Evolutionary conservation across 1,284 basidiomycete genomes (phyloP).

Genomic region (Trichosporon faecale): DNA sequence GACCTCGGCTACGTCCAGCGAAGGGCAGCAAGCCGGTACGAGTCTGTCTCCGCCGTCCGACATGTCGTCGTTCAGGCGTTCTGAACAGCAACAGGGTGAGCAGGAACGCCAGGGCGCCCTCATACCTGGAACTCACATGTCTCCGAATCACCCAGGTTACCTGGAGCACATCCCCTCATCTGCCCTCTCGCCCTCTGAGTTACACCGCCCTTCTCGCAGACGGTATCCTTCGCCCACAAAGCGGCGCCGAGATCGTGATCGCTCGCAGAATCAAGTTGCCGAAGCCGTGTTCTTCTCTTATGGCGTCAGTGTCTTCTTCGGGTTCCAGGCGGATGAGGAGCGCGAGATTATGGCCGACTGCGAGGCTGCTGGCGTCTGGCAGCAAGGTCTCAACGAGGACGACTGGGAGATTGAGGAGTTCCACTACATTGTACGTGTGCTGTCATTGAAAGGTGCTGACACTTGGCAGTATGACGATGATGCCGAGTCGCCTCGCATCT

Average conservation of each 20-base stretch:
- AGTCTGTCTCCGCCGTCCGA: background rate
- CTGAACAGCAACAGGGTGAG: background rate
- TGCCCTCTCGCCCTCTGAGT: constrained; percentile 34
- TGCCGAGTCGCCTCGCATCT: constrained; percentile 80
- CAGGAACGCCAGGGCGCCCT: background rate
- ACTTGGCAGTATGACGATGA: constrained; percentile 70
- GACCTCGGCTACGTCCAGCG: background rate
- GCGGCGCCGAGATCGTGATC: constrained; percentile 15
- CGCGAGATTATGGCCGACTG: constrained; percentile 76
- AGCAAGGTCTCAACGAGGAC: constrained; percentile 57
- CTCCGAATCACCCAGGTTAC: constrained; percentile 33
- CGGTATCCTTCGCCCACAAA: constrained; percentile 16
- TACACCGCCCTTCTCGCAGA: constrained; percentile 15
- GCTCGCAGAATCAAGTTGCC: constrained; percentile 55
- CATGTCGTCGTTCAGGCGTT: background rate
- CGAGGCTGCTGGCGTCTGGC: constrained; percentile 66
- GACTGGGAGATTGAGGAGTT: constrained; percentile 89
- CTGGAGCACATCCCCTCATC: constrained; percentile 36
- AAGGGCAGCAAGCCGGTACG: background rate
- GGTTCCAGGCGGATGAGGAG: constrained; percentile 72
- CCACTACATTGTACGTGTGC: constrained; percentile 67
- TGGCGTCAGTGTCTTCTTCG: constrained; percentile 82
- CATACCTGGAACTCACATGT: constrained; percentile 36
- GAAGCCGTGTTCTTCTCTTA: constrained; percentile 80
- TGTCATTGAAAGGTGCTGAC: background rate